phyloP scores from a whole-genome alignment of 192 early-diverging fungal genomes.

The Backusella liffmaniae region DNA sequence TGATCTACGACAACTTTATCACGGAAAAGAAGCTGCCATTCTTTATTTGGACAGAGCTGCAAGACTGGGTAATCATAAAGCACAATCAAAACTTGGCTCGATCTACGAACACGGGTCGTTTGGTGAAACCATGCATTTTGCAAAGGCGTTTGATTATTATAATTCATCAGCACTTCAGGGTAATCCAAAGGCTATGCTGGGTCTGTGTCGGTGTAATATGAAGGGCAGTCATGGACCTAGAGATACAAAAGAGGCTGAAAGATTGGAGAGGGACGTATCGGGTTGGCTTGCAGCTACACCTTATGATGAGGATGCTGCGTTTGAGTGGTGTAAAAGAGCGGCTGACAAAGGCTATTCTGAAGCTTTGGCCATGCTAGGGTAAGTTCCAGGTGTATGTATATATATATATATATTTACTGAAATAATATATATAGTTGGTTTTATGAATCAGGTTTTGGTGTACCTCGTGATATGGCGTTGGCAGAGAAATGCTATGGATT shows the following conservation, averaged over 20 bases:
- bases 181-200: constrained; percentile 81
- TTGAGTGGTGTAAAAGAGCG: constrained; percentile 81
- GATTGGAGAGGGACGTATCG: constrained; percentile 11
- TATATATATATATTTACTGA: too few species aligned
- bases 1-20: background rate
- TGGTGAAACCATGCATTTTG: constrained; percentile 63
- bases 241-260: background rate
- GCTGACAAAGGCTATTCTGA: constrained; percentile 24
- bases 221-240: constrained; percentile 51
- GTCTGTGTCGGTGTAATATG: constrained; percentile 84
- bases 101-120: constrained; percentile 79
- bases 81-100: constrained; percentile 76
- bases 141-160: constrained; percentile 73
- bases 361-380: constrained; percentile 33
- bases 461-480: constrained; percentile 12
- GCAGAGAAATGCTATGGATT: constrained; percentile 25
- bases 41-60: constrained; percentile 75
- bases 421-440: constrained; percentile 24
- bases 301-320: constrained; percentile 47
- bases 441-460: constrained; percentile 37
- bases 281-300: constrained; percentile 1
- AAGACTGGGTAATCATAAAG: constrained; percentile 65
- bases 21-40: constrained; percentile 57
- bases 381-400: constrained; percentile 19
- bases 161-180: constrained; percentile 75